Conservation (phyloP, 176 grass and related monocot genomes). For the Thinopyrum elongatum region DNA sequence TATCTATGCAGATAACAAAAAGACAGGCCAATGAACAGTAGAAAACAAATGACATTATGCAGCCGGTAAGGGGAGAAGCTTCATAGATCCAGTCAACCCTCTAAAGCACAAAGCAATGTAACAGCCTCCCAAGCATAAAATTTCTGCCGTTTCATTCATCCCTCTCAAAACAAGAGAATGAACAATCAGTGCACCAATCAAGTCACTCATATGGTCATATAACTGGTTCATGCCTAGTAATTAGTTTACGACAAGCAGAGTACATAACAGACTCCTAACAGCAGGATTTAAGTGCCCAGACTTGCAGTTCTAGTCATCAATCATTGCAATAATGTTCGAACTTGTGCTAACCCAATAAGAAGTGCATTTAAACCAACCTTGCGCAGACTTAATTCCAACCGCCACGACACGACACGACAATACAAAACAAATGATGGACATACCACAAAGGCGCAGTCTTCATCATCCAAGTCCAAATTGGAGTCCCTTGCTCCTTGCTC, state of each 20-base stretch:
- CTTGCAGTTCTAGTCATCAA: constrained; percentile 1
- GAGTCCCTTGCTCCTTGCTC: constrained; percentile 43
- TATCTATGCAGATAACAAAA: neutral
- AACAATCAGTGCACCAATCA: neutral
- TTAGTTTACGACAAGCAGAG: neutral
- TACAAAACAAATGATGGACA: constrained; percentile 1
- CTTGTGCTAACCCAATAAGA: constrained; percentile 18
- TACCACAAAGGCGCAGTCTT: constrained; percentile 52
- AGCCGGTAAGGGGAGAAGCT: neutral
- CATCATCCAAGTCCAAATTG: constrained; percentile 58
- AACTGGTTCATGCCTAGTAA: neutral
- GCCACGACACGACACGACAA: neutral
- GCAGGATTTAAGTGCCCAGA: neutral
- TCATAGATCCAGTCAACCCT: neutral
- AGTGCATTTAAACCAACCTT: constrained; percentile 8
- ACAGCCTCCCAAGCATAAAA: neutral
- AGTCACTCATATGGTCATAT: neutral
- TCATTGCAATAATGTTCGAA: neutral
- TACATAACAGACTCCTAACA: neutral
- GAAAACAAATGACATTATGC: neutral
- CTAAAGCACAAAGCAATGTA: neutral
- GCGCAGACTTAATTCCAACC: neutral
- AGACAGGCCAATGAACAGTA: neutral
- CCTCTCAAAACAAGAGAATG: neutral
- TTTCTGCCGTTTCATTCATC: neutral